A percentile compares a stretch with the other conserved stretches of the same genome.
Conservation (phyloP, 495 filamentous ascomycete genomes). For the Hypoxylon rickii region DNA sequence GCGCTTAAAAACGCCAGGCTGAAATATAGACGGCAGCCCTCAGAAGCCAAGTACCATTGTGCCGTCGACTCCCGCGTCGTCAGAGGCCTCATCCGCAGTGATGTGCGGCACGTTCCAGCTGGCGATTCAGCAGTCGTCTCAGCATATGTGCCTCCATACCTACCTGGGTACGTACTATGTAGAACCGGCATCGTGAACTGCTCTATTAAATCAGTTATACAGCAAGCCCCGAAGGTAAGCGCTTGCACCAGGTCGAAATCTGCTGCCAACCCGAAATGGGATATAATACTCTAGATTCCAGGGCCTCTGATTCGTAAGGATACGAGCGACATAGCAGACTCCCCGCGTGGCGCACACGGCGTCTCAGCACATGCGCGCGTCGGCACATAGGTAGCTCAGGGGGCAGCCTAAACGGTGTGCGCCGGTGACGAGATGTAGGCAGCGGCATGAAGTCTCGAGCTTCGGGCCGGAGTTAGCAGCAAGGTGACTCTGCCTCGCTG, state of each 20-base stretch:
- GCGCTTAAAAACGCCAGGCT: no score
- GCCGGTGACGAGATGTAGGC: not conserved
- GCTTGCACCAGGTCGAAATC: no score
- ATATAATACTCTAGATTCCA: not conserved
- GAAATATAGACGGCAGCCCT: no score
- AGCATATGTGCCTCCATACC: no score
- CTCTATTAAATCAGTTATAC: no score
- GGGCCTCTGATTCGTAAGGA: conserved; percentile 19
- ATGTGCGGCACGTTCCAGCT: not conserved
- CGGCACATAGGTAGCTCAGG: conserved; percentile 15
- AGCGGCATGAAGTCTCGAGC: not conserved
- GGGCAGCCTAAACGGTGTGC: no score
- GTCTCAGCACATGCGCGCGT: conserved; percentile 8
- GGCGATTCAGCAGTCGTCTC: no score
- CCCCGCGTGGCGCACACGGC: conserved; percentile 1
- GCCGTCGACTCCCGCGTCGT: not conserved
- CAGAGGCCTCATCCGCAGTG: not conserved
- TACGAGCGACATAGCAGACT: conserved; percentile 5
- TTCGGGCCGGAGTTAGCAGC: not conserved
- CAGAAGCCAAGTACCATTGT: not conserved
- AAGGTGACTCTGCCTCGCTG: not conserved
- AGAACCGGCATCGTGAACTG: no score
- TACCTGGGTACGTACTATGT: no score
- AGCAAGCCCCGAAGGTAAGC: conserved; percentile 14
- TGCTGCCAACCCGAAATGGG: not conserved